Base-by-base conservation (phyloP, 2,329 filamentous ascomycete genomes). In the Byssoonygena ceratinophila region DNA sequence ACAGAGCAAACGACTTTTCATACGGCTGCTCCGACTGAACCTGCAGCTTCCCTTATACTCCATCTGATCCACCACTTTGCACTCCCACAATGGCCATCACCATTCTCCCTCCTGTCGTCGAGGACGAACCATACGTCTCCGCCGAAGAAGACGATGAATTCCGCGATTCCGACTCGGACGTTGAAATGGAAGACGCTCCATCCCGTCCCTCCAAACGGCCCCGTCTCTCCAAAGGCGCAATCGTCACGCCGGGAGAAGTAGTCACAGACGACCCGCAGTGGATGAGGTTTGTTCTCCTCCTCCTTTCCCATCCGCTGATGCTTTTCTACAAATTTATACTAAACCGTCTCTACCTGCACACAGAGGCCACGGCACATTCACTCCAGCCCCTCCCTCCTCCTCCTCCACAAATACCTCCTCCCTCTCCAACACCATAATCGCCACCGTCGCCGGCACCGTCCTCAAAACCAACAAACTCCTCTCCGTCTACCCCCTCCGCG, bases 391-490 rank as follows among this genome's bases (percentile, higher is more conserved):
- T 36, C 8, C 22, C n/a, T 36, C 31, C 23, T 39, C 22, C 36
- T 47, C 52, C 8, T 3, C n/a, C 8, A 40, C 46, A 49, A 20
- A 39, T 16, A 12, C 22, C 29, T 76, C 78, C 48, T 55, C 58
- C 45, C 9, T 51, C 4, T 68, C 69, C 5, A 80, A 78, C 3
- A 77, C 82, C 54, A 98, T 98, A 65, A 81, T 85, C 53, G 90
- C 88, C 45, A 94, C 92, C 4, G 85, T 98, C 29, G 90, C 90
- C 5, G 92, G 92, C 63, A 91, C 85, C 5, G 77, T 97, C 32
- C 83, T 85, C 64, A 91, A 90, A 67, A 97, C 91, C 55, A 98
- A 98, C 78, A 97, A 96, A 69, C 83, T 98, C 45, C 83, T 98
- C 59, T 94, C 88, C 1, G 86, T 98, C 53, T 83, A 85, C 1